Evolutionary conservation across 257 asterid genomes (phyloP).

Genomic region (Cruciata laevipes): DNA sequence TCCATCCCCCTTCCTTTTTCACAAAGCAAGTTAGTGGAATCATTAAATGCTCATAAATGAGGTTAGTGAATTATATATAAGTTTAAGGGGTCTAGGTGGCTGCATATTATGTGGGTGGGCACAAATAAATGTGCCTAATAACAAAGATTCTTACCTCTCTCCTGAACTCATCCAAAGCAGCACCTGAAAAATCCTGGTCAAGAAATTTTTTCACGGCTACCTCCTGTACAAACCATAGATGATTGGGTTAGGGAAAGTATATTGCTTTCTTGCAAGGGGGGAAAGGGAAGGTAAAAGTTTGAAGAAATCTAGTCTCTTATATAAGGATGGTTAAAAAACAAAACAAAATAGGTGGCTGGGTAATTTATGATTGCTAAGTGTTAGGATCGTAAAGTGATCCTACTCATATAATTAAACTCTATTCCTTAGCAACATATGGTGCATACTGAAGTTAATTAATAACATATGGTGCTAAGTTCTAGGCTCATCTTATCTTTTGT

Average conservation of each 20-base stretch:
- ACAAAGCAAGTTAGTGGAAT: neutral
- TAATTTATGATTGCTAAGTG: neutral
- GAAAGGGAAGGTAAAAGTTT: neutral
- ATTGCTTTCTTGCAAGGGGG: neutral
- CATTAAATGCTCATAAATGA: neutral
- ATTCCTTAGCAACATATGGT: neutral
- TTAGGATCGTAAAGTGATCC: neutral
- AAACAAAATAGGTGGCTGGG: neutral
- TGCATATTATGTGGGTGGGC: neutral
- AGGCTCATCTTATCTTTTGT: neutral
- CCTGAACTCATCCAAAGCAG: conserved; percentile 97
- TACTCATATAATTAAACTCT: neutral
- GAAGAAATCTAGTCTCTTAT: neutral
- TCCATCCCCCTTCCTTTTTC: neutral
- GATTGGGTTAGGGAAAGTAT: conserved; percentile 7
- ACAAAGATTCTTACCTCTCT: conserved; percentile 68
- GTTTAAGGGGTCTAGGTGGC: neutral
- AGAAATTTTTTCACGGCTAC: conserved; percentile 99
- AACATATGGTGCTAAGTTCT: neutral
- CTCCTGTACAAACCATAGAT: conserved; percentile 49
- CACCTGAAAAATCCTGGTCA: conserved; percentile 99
- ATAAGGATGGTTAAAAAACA: neutral
- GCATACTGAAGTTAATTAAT: too few relatives aligned
- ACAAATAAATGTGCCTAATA: neutral
- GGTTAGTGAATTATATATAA: neutral